Base-by-base conservation (phyloP, 1,284 basidiomycete genomes). In the Omphalotus olearius region DNA sequence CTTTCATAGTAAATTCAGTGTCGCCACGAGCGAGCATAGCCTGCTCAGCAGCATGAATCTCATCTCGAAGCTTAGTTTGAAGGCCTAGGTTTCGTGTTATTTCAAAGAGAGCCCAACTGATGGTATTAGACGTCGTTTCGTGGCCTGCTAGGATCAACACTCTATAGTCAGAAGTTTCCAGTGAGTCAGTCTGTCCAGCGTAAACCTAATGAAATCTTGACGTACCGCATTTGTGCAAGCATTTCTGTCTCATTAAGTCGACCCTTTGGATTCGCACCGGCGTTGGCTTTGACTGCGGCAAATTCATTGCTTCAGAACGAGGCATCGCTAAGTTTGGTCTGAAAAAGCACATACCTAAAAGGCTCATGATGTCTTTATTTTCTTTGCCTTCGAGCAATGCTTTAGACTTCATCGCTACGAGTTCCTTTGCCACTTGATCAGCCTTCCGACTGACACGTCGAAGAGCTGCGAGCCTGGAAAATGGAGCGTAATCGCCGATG, bases 211-310 rank as follows among this genome's bases (percentile, higher is more conserved):
- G 17, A 1, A 62, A 23, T 23, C 23, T 23, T 23, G 56, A 58
- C 64, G 30, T 53, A 76, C 75, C 74, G 66, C 72, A 85, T 78
- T 60, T 83, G 78, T 6, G 79, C 64, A 2, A 78, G 56, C 56
- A 83, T 62, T 54, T 83, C 83, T 23, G 74, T 71, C 23, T 81
- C 74, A 4, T 59, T 71, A 47, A 85, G 63, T 50, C 67, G 68
- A 17, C 66, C 66, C 51, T 67, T 71, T 43, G 69, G 69, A 10
- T 75, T 65, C 42, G 75, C 68, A 3, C 74, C 71, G 40, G 67
- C 66, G 54, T 83, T 83, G 5, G 80, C 79, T 59, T 72, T 74
- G 42, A 82, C 82, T 82, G 43, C 0, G 20, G n/a, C 6, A 14
- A 6, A 40, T 28, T 17, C n/a, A 25, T 16, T n/a, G n/a, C 7